These are phyloP conservation scores for Botryotinia convoluta DNA, from an alignment of 2,329 filamentous ascomycete genomes.

Conservation along the genomic window DNA sequence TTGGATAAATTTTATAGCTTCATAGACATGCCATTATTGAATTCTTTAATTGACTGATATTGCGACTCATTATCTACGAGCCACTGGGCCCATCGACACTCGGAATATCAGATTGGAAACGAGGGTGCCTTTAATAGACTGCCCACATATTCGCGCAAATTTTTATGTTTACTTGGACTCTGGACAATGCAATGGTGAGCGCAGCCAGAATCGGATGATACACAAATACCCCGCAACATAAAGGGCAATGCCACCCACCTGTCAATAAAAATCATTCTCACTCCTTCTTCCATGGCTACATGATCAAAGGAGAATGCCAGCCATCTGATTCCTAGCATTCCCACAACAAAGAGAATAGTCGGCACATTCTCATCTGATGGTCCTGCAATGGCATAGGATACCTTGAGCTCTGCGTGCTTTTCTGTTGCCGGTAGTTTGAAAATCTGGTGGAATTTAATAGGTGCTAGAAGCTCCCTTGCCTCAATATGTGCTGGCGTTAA, in stretches of 20 bases:
- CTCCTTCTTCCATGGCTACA: constrained; percentile 36
- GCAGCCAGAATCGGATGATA: background rate
- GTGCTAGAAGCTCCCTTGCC: constrained; percentile 24
- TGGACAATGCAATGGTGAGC: background rate
- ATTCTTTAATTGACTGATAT: background rate
- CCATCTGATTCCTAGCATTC: constrained; percentile 42
- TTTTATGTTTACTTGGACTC: background rate
- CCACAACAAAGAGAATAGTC: constrained; percentile 41
- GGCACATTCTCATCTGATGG: constrained; percentile 30
- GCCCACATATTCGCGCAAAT: background rate
- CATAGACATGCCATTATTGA: background rate
- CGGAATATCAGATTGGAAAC: background rate
- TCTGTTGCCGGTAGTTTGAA: constrained; percentile 32
- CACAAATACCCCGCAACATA: background rate
- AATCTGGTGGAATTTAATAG: constrained; percentile 31
- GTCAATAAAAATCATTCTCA: constrained; percentile 42
- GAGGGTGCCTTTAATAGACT: background rate
- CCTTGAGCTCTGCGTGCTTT: constrained; percentile 28
- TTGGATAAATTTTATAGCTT: background rate
- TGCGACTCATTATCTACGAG: too few relatives aligned
- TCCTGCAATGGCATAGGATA: constrained; percentile 34
- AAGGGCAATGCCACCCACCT: constrained; percentile 35
- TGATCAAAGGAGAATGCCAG: constrained; percentile 35
- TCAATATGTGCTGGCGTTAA: constrained; percentile 22
- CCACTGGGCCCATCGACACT: background rate